A percentile compares a stretch with the other conserved stretches of the same genome.
Conservation (phyloP, 768 basidiomycete genomes). For the Rhizopogon vesiculosus region DNA sequence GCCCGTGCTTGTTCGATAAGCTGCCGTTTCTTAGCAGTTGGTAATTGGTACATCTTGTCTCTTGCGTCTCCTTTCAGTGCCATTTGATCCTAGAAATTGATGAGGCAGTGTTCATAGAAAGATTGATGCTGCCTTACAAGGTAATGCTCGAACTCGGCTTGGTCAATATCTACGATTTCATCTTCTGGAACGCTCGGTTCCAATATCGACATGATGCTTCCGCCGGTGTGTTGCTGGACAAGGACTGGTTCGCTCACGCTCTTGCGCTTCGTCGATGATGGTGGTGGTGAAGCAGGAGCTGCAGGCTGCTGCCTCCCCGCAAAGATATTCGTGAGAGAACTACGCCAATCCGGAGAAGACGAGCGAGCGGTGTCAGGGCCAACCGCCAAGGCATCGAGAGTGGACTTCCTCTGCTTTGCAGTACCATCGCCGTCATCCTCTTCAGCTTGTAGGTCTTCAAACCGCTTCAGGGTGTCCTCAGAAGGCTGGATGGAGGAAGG, state of each 20-base stretch:
- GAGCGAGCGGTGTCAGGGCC: conserved; percentile 13
- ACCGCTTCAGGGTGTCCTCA: conserved; percentile 43
- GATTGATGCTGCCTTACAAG: conserved; percentile 43
- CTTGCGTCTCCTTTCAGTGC: conserved; percentile 71
- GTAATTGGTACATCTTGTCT: conserved; percentile 54
- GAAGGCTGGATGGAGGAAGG: conserved; percentile 50
- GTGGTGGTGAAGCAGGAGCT: conserved; percentile 34
- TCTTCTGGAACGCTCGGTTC: conserved; percentile 20
- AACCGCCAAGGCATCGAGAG: conserved; percentile 20
- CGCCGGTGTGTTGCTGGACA: conserved; percentile 42
- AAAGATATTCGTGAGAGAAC: conserved; percentile 60
- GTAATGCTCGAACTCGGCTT: conserved; percentile 58
- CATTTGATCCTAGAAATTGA: conserved; percentile 54
- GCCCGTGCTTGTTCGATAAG: conserved; percentile 55
- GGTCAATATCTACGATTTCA: conserved; percentile 29
- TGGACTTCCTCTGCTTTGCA: conserved; percentile 43
- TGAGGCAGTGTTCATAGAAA: conserved; percentile 5
- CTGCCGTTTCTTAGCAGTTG: conserved; percentile 60
- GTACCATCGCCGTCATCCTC: conserved; percentile 55
- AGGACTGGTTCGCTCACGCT: conserved; percentile 72
- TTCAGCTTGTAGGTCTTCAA: conserved; percentile 37
- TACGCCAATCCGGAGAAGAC: conserved; percentile 43
- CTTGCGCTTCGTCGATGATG: conserved; percentile 40
- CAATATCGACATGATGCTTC: conserved; percentile 12
- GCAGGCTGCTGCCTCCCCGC: conserved; percentile 56